Base-by-base conservation (phyloP, 768 basidiomycete genomes). In the Cystobasidium tubakii region DNA sequence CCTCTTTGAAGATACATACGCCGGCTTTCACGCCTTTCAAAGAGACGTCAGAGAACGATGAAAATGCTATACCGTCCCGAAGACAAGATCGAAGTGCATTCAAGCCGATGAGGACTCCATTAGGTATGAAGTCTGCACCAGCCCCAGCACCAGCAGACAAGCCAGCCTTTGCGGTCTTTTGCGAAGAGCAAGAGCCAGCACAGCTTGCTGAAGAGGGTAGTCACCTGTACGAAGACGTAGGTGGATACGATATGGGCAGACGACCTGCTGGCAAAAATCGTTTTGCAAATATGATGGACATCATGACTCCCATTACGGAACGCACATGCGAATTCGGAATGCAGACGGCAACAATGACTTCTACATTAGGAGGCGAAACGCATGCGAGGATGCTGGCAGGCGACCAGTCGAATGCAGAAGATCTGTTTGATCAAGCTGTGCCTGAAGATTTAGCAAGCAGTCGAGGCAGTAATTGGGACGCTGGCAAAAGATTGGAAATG, bases 271-370 rank as follows among this genome's bases (percentile, higher is more conserved):
- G 76, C 0, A 67, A 66, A 27, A 75, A 46, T 39, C 75, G 77
- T 0, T 79, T 75, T 66, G 75, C 78, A 7, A 70, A 73, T 23
- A 73, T 86, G 73, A 90, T 97, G 82, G 88, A 90, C 79, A 88
- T 94, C 71, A 93, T 99, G 92, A 98, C 95, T 10, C 95, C 96
- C 1, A 97, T 98, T 81, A 91, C 91, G 15, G 96, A 99, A 81
- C 85, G 94, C 50, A 98, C 96, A 12, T 86, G 86, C 78, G 96
- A 98, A 81, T 94, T 84, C 80, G 86, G 89, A 3, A 39, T 65
- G 73, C 27, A 64, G n/a, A 60, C 50, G 4, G 57, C 50, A 21
- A 67, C 67, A 29, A 46, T 57, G 55, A 67, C 66, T 31, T 43
- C 29, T n/a, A 67, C 23, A n/a, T 10, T 39, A 15, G 25, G 29